Percentiles rank a stretch among this genome's conserved stretches.
phyloP scores from a whole-genome alignment of 2,329 filamentous ascomycete species.

The Capronia coronata region DNA sequence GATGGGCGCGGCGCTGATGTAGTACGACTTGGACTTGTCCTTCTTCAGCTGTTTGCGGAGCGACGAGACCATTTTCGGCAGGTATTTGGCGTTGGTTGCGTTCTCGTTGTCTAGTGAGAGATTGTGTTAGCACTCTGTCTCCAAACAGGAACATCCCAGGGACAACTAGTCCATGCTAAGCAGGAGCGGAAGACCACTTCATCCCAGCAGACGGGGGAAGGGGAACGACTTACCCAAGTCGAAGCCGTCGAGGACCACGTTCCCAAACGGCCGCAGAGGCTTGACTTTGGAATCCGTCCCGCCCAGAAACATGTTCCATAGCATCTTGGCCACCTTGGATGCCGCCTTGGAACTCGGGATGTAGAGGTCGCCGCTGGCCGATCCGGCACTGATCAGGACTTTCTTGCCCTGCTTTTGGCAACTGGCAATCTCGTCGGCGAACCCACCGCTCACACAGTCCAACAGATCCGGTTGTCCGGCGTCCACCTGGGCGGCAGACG shows the following conservation, averaged over 20 bases:
- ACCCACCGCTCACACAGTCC: conserved; percentile 16
- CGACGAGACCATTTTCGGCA: conserved; percentile 1
- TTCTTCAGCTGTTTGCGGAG: conserved; percentile 4
- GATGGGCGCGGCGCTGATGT: conserved; percentile 49
- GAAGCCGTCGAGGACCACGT: conserved; percentile 45
- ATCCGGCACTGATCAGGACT: conserved; percentile 44
- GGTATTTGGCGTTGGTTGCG: background rate
- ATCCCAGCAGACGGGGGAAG: no score
- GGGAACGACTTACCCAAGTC: conserved; percentile 30
- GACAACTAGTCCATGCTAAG: no score
- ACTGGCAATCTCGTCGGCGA: conserved; percentile 19
- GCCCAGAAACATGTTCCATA: conserved; percentile 47
- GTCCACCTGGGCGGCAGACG: conserved; percentile 5
- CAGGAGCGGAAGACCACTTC: no score
- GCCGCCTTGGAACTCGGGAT: conserved; percentile 38
- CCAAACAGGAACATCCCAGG: background rate
- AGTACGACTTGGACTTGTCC: conserved; percentile 33
- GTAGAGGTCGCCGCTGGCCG: conserved; percentile 37
- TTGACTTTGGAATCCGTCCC: conserved; percentile 29
- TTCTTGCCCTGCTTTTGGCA: conserved; percentile 41
- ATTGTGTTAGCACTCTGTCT: no score
- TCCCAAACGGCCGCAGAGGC: conserved; percentile 43
- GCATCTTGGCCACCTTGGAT: conserved; percentile 42
- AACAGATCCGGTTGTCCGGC: conserved; percentile 23
- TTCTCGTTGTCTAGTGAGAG: conserved; percentile 9